A percentile compares a stretch with the other conserved stretches of the same genome.
Evolutionary conservation across 805 yeast genomes (phyloP).

Genomic region (Priceomyces fermenticarens): DNA sequence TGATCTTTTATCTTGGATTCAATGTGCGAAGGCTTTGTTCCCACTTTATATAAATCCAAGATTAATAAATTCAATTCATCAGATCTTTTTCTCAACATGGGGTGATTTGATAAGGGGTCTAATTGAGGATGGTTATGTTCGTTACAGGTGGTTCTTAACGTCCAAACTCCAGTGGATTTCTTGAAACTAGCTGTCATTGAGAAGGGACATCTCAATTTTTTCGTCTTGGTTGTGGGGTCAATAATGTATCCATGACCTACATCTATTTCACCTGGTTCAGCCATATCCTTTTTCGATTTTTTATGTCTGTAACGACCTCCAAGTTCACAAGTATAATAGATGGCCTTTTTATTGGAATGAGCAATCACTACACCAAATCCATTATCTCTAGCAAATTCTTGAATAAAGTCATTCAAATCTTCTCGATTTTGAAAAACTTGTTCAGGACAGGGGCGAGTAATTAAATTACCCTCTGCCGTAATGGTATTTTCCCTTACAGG

Average conservation of each 20-base stretch:
- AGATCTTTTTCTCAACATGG: constrained; percentile 54
- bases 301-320: constrained; percentile 57
- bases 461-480: constrained; percentile 47
- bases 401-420: constrained; percentile 51
- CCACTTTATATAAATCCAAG: constrained; percentile 49
- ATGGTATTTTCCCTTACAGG: constrained; percentile 44
- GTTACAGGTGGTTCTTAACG: constrained; percentile 50
- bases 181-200: constrained; percentile 57
- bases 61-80: constrained; percentile 51
- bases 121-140: constrained; percentile 59
- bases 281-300: constrained; percentile 28
- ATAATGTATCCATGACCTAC: constrained; percentile 32
- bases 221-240: constrained; percentile 44
- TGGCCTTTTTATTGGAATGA: constrained; percentile 56
- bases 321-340: constrained; percentile 56
- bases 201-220: constrained; percentile 55
- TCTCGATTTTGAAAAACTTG: constrained; percentile 49
- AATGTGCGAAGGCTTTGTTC: constrained; percentile 54
- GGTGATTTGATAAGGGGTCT: constrained; percentile 54
- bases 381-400: constrained; percentile 54
- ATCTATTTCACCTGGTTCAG: constrained; percentile 21
- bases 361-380: constrained; percentile 61
- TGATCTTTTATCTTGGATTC: constrained; percentile 50
- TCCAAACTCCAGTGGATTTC: constrained; percentile 50
- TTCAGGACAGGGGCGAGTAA: constrained; percentile 53